Conservation (phyloP, 192 early-diverging fungal genomes). For the Borealophlyctis nickersoniae region DNA sequence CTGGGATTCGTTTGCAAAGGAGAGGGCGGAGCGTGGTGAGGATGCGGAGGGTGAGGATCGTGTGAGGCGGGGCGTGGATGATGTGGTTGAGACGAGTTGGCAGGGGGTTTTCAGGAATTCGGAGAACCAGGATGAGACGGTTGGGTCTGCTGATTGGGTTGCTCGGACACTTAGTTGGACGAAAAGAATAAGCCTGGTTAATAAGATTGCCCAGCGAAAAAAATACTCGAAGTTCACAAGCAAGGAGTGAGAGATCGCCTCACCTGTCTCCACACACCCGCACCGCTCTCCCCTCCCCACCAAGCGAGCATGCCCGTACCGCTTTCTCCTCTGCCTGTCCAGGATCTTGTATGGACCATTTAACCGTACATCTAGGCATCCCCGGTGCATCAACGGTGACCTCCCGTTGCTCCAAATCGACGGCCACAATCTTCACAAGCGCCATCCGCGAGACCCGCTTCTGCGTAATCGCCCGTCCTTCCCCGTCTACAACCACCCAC, state of each 20-base stretch:
- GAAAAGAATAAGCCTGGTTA: too few relatives aligned
- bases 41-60: too few relatives aligned
- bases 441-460: conserved; percentile 47
- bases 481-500: conserved; percentile 60
- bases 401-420: conserved; percentile 5
- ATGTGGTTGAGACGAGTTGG: conserved; percentile 33
- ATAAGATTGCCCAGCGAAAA: neutral
- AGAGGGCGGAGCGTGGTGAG: too few relatives aligned
- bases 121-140: conserved; percentile 37
- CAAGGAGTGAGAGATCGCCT: neutral
- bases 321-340: neutral
- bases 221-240: neutral
- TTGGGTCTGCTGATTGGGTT: neutral
- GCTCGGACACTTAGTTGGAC: neutral
- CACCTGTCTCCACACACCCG: neutral
- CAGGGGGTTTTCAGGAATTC: conserved; percentile 42
- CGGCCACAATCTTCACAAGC: conserved; percentile 14
- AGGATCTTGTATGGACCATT: neutral
- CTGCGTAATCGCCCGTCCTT: conserved; percentile 58
- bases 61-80: too few relatives aligned
- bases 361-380: neutral
- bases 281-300: neutral
- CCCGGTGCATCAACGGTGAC: conserved; percentile 10
- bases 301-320: too few relatives aligned
- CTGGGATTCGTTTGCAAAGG: conserved; percentile 73